phyloP scores from a whole-genome alignment of 495 filamentous ascomycete genomes.

The Chaetomidium leptoderma region DNA sequence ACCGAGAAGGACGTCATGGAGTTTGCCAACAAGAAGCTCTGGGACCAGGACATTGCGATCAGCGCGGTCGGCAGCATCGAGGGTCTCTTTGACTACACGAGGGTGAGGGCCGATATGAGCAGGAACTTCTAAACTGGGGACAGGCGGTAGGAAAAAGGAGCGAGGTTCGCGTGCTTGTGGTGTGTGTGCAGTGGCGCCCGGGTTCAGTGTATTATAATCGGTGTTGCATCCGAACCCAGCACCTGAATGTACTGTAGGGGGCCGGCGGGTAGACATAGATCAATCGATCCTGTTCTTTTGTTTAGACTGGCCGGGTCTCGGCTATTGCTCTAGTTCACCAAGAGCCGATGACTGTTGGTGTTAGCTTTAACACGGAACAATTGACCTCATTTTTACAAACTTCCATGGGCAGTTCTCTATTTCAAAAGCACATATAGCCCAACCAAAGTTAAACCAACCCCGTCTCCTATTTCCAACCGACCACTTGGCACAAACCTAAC shows the following conservation, averaged over 20 bases:
- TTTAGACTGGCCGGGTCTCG: not conserved
- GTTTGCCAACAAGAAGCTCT: conserved; percentile 84
- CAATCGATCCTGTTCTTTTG: conserved; percentile 32
- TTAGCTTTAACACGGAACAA: too few species aligned
- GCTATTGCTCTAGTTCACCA: not conserved
- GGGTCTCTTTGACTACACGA: conserved; percentile 83
- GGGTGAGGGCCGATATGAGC: conserved; percentile 85
- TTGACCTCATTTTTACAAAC: too few species aligned
- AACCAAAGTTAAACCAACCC: too few species aligned
- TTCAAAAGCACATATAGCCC: too few species aligned
- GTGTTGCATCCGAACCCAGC: conserved; percentile 29
- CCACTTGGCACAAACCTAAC: too few species aligned
- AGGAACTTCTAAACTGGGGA: conserved; percentile 55
- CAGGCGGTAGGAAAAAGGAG: not conserved
- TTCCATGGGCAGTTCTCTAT: too few species aligned
- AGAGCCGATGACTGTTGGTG: too few species aligned
- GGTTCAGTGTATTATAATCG: conserved; percentile 39
- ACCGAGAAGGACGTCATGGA: conserved; percentile 96
- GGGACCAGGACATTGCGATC: conserved; percentile 95
- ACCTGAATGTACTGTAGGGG: conserved; percentile 34
- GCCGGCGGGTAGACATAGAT: conserved; percentile 36
- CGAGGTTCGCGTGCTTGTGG: not conserved
- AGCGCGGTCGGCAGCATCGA: conserved; percentile 89
- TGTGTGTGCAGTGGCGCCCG: conserved; percentile 17
- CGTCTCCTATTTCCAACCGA: too few species aligned